A percentile compares a stretch with the other conserved stretches of the same genome.
Evolutionary conservation across 331 rosid genomes (phyloP).

Genomic region (Pyrus hybrid): DNA sequence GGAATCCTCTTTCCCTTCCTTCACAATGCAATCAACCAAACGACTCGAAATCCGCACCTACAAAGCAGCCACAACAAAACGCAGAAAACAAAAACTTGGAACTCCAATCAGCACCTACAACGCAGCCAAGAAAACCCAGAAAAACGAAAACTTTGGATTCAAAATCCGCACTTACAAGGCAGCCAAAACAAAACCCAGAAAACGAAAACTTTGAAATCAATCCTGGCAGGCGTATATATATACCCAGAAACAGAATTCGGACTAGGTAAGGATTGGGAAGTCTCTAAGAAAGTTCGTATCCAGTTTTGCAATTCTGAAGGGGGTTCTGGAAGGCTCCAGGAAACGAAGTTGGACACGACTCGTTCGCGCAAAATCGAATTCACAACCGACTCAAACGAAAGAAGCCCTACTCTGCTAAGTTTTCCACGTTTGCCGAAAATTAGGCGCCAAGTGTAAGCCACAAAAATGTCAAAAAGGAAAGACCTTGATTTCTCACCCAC

Average conservation of each 20-base stretch:
- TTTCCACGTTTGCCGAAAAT: not conserved
- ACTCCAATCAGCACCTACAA: too few species aligned
- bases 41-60: constrained; percentile 7
- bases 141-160: not conserved
- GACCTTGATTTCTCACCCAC: not conserved
- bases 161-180: not conserved
- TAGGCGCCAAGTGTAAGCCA: not conserved
- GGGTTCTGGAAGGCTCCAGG: not conserved
- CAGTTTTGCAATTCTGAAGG: not conserved
- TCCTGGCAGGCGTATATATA: not conserved
- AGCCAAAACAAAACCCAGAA: not conserved
- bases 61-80: not conserved
- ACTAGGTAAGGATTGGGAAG: not conserved
- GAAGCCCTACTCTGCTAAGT: constrained; percentile 1
- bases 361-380: not conserved
- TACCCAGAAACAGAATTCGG: not conserved
- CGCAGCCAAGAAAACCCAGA: too few species aligned
- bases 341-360: constrained; percentile 12
- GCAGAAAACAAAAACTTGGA: not conserved
- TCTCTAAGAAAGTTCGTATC: constrained; percentile 14
- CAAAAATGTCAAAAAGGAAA: not conserved
- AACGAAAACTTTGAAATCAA: not conserved
- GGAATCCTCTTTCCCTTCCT: constrained; percentile 9
- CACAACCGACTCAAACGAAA: constrained; percentile 31
- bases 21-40: constrained; percentile 7